Conservation (phyloP, 2,329 filamentous ascomycete species). For the Phyllosticta citribraziliensis region DNA sequence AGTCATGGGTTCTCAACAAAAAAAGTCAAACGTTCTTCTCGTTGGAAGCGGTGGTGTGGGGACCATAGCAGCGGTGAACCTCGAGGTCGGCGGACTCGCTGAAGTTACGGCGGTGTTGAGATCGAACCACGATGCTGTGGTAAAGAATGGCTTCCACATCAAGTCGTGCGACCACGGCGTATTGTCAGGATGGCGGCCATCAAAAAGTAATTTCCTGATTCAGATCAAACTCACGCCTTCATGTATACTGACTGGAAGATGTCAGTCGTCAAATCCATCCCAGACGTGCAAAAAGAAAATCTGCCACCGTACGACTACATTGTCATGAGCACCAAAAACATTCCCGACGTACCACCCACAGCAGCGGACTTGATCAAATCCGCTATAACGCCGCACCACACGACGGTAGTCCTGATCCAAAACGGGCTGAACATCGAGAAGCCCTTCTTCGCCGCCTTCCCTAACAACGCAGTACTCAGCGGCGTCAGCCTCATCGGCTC, state of each 20-base stretch:
- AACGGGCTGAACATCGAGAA: conserved; percentile 56
- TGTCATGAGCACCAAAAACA: conserved; percentile 49
- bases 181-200: conserved; percentile 41
- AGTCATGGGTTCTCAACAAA: conserved; percentile 3
- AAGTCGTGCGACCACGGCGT: conserved; percentile 46
- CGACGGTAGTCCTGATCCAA: conserved; percentile 48
- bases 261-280: conserved; percentile 39
- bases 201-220: conserved; percentile 22
- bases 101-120: conserved; percentile 45
- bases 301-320: conserved; percentile 44
- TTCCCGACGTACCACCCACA: conserved; percentile 43
- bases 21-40: conserved; percentile 38
- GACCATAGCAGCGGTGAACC: conserved; percentile 45
- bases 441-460: conserved; percentile 42
- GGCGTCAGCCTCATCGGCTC: conserved; percentile 46
- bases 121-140: conserved; percentile 45
- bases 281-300: conserved; percentile 30
- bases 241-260: neutral
- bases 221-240: neutral
- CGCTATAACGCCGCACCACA: conserved; percentile 42
- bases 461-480: conserved; percentile 42
- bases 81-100: conserved; percentile 43
- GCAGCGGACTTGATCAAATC: conserved; percentile 41
- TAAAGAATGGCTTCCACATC: conserved; percentile 42
- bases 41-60: conserved; percentile 49